A percentile compares a stretch with the other conserved stretches of the same genome.
Conservation (phyloP, 2,329 filamentous ascomycete species). For the Botrytis sinoallii region DNA sequence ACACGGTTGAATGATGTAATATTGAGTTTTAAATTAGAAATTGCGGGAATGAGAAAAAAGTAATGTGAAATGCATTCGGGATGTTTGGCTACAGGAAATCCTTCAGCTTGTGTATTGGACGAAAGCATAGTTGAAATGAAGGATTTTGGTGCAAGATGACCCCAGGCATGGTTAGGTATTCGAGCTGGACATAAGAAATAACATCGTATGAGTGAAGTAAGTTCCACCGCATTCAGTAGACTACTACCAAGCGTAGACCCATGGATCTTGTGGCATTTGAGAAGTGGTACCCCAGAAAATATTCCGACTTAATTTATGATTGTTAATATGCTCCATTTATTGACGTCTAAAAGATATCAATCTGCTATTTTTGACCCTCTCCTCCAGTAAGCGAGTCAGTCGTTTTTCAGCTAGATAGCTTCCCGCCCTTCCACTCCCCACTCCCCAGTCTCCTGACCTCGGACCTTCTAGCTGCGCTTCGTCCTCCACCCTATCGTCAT, state of each 20-base stretch:
- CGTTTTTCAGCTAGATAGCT: background rate
- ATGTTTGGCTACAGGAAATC: background rate
- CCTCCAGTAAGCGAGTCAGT: background rate
- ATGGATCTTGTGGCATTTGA: background rate
- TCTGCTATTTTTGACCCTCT: background rate
- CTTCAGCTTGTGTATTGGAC: background rate
- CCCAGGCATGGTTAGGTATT: background rate
- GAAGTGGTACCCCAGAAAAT: background rate
- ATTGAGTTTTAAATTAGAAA: background rate
- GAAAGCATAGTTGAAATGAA: background rate
- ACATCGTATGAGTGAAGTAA: background rate
- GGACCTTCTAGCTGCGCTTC: background rate
- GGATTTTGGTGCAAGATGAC: background rate
- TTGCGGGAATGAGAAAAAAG: background rate
- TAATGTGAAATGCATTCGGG: background rate
- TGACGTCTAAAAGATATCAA: background rate
- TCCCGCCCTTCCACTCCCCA: background rate
- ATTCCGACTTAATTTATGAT: slow-evolving; percentile 1
- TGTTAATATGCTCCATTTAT: slow-evolving; percentile 5
- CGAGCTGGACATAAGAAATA: background rate
- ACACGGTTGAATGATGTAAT: background rate
- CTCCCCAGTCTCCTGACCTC: background rate
- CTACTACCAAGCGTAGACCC: background rate
- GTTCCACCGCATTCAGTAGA: background rate
- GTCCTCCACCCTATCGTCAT: background rate